Base-by-base conservation (phyloP, 306 rosid species). In the Vigna unguiculata region DNA sequence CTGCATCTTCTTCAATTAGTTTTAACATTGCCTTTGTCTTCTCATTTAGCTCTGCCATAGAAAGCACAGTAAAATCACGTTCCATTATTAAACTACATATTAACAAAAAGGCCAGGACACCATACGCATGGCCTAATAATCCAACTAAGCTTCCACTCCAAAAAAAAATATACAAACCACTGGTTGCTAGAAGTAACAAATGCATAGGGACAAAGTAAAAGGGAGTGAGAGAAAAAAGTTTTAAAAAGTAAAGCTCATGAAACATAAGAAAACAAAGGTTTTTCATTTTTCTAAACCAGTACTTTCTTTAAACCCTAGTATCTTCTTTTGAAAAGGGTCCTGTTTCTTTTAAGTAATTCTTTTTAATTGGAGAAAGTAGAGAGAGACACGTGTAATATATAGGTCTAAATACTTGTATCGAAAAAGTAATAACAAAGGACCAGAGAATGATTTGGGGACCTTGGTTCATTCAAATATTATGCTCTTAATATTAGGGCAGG, bases 1-100 rank as follows among this genome's bases (percentile, higher is more conserved):
- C 98, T 24, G 96, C 96, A 75, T 93, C 98, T 40, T 83, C 88
- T 83, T 90, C 96, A 13, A 93, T 85, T 70, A 93, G 68, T 63
- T 81, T 88, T 38, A 88, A 76, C 86, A 93, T 90, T 75, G 89
- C 84, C 82, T 77, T 87, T 32, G 96, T 91, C 79, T 86, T 91
- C 88, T 77, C 87, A 47, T 86, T 91, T 43, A 93, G 85, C 25
- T 91, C 98, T 93, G 87, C 55, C 74, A 81, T 55, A 38, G 30
- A 69, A 12, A 73, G 30, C 67, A 60, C 43, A 80, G 49, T 34
- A 36, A 45, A 74, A 40, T 68, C 43, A 51, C 12, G 34, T 48
- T 32, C 51, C 21, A 12, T 59, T 11, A 13, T 40, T 62, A 41
- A 65, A 76, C 22, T 22, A 28, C 58, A 40, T 45, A 19, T 63